phyloP scores from a whole-genome alignment of 129 eudicot species.

The Chrysanthemum makinoi region DNA sequence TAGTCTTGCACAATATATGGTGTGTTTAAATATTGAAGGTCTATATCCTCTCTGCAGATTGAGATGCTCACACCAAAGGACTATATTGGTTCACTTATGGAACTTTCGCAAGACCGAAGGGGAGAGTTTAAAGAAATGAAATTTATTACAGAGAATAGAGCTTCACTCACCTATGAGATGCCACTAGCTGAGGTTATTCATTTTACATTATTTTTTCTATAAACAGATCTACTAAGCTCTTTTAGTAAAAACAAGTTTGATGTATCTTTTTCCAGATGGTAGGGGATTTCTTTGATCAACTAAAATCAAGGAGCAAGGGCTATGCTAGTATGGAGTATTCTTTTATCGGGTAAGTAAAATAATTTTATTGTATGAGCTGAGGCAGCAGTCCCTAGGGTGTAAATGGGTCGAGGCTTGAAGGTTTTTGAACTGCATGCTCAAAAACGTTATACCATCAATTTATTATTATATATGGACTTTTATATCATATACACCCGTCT shows the following conservation, averaged over 20 bases:
- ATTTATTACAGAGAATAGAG: constrained; percentile 76
- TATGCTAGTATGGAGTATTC: constrained; percentile 99
- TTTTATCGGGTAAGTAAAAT: constrained; percentile 65
- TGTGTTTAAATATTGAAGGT: not conserved
- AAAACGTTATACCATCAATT: not conserved
- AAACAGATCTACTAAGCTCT: not conserved
- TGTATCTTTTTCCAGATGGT: constrained; percentile 69
- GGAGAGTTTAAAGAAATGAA: constrained; percentile 95
- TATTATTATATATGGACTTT: constrained; percentile 9
- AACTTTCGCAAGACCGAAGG: constrained; percentile 91
- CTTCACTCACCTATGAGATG: constrained; percentile 77
- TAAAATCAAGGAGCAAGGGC: constrained; percentile 97
- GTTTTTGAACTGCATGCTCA: constrained; percentile 4
- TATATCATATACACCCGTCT: constrained; percentile 9
- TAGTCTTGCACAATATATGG: not conserved
- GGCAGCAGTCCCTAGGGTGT: no score
- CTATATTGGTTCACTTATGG: constrained; percentile 95
- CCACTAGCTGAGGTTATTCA: constrained; percentile 90
- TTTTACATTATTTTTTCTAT: not conserved
- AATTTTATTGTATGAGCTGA: no score
- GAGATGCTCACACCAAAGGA: constrained; percentile 97
- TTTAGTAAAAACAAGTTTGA: not conserved
- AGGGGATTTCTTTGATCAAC: constrained; percentile 98
- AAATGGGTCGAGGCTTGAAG: not conserved
- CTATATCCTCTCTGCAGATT: constrained; percentile 47